Evolutionary conservation across 2,329 filamentous ascomycete genomes (phyloP), one percentile per base, ranked within the genome.

Genomic region (Chlorencoelia australis): DNA sequence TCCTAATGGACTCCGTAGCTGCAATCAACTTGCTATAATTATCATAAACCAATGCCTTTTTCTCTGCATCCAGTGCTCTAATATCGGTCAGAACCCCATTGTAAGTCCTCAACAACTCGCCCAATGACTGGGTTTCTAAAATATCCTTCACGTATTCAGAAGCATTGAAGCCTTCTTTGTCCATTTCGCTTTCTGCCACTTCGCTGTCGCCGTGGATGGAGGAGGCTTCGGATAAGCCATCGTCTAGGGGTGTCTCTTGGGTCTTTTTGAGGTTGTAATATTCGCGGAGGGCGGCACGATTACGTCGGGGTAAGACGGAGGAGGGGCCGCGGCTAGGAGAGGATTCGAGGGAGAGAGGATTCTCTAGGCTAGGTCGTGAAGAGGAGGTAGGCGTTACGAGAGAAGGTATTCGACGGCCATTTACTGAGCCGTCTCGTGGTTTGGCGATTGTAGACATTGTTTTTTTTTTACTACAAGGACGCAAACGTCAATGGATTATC

Each of bases 21-120:
- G 81, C 75, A 48, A 98, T 95, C 48, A 98, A 64, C 63, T 96
- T 96, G 49, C 82, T 91, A 60, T 96, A 98, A 57, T 98, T 98
- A 59, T 98, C 89, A 59, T 98, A 98, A 4, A 98, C 91, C 43
- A 98, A 64, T 2, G 89, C 88, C 63, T 98, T 98, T 60, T 91
- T 82, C 68, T 98, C 91, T 16, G 89, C 89, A 54, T 96, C 91
- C 13, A 98, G 68, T 2, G 85, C 88, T 24, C 87, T 67, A 31
- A 94, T 89, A 62, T 96, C 89, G 47, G 76, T 72, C 48, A 89
- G 61, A 7, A 89, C 67, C 15, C 74, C 70, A 30, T 80, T 77
- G 56, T 91, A 87, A 1, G 80, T 67, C 35, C 68, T 68, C 52
- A 91, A 56, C 35, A 91, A 64, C 37, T 81, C 80, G 52, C 79